Evolutionary conservation across 179 eudicot species (phyloP), one percentile per base, ranked within the genome.

Genomic region (Dionaea muscipula): DNA sequence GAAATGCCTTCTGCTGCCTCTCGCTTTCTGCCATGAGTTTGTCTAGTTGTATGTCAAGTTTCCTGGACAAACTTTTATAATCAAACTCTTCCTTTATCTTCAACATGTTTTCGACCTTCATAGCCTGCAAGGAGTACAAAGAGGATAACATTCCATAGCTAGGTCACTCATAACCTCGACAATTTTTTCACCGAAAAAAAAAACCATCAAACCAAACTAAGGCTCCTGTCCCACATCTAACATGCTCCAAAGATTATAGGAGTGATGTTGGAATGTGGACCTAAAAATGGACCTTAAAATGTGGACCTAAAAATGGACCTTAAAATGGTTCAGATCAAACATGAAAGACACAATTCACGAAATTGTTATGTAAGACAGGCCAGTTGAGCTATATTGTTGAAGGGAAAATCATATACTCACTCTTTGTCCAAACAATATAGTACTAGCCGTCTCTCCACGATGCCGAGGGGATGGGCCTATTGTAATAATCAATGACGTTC

Each of bases 61-160:
- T 80, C 71, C 94, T 75, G 14, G 95, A 77, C 74, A 90, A 78
- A 71, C 91, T 87, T 67, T 86, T 90, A 78, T 90, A 90, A 64
- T 90, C 97, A 63, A 84, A 90, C 57, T 90, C 97, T 65, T 90
- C 97, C 77, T 90, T 91, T 60, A 87, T 84, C 60, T 91, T 87
- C 74, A 91, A 60, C 95, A 91, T 91, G 70, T 84, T 91, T 72
- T 84, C 84, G 55, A 91, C 98, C 79, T 86, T 91, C 98, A 87
- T 87, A 47, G 97, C 95, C 97, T 91, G 73, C 48, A 31, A 25
- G 26, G 13, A 36, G n/a, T 14, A 6, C 21, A 22, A 7, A 25
- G 19, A n/a, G 12, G 22, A 23, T 1, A 2, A 21, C 15, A 23
- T 46, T 46, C 22, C 26, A 46, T 20, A 12, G 1, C 18, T 14